Evolutionary conservation across 257 asterid species (phyloP), one percentile per base, ranked within the genome.

Genomic region (Solanum clarkiae): DNA sequence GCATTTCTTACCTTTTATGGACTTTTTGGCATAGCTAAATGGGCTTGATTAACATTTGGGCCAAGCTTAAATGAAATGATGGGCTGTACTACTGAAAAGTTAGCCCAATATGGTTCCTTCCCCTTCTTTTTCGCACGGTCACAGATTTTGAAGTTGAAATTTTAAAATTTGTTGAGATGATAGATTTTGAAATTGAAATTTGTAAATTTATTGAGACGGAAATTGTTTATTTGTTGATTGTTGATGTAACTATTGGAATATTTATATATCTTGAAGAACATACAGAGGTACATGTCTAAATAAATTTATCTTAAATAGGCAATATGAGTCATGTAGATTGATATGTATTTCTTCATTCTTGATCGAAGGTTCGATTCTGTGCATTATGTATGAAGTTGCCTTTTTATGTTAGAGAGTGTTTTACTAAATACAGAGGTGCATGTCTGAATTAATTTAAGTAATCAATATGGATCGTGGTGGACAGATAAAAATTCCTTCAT

Each of bases 281-380:
- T 4, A 14, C 47, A 69, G 2, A 8, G 22, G 22, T 9, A 45
- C 1, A 71, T 7, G 16, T 22, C 18, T 13, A 47, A 8, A 75
- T 22, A 22, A 47, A 47, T 13, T 32, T 68, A 68, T 68, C 74
- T 29, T 1, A 68, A 32, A 10, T 16, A 13, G 8, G 3, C 8
- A 1, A 66, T 15, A 8, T 14, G 22, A 10, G 1, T 32, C 0
- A 0, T 66, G 2, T 16, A 8, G 44, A 32, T 0, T 10, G 0
- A 15, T 15, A 68, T 1, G 0, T 68, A 32, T 10, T 29, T 3
- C 0, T 29, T 65, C 12, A 32, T 66, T 15, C 8, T 29, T 66
- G 7, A 32, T 32, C 1, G 4, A 2, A 7, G 1, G 1, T 15
- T 68, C 1, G 1, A 56, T 56, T 56, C 18, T 17, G 4, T 17